These are phyloP conservation scores for Lactarius hatsudake DNA, from an alignment of 768 basidiomycete species.

Conservation along the genomic window DNA sequence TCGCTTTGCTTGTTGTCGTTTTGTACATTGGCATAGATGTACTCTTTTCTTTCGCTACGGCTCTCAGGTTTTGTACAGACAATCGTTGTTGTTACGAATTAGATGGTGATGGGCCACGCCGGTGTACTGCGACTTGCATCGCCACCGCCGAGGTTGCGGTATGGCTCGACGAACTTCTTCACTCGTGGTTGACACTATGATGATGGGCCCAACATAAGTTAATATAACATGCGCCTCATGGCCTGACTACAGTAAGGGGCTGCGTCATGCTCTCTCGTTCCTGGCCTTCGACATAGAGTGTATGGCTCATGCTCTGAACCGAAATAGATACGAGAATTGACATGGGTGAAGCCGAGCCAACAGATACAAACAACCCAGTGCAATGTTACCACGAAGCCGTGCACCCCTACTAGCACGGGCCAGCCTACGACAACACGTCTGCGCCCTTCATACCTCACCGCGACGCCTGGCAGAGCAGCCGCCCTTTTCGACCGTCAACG, in stretches of 20 bases:
- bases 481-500: slow-evolving; percentile 55
- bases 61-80: neutral
- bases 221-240: too few relatives aligned
- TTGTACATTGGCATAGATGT: neutral
- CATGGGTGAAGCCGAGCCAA: too few relatives aligned
- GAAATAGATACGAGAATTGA: too few relatives aligned
- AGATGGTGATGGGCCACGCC: neutral
- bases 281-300: too few relatives aligned
- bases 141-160: neutral
- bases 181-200: too few relatives aligned
- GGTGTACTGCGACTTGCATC: neutral
- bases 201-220: too few relatives aligned
- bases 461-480: neutral
- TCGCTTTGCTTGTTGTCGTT: neutral
- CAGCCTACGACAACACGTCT: neutral
- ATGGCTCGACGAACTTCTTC: too few relatives aligned
- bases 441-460: neutral
- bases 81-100: neutral
- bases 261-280: too few relatives aligned
- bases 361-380: too few relatives aligned
- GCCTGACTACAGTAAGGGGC: too few relatives aligned
- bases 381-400: neutral
- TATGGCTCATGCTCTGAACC: too few relatives aligned
- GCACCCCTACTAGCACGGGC: neutral
- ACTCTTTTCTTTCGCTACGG: neutral